Conservation (phyloP, 2,329 filamentous ascomycete genomes). For the Claviceps sp. region DNA sequence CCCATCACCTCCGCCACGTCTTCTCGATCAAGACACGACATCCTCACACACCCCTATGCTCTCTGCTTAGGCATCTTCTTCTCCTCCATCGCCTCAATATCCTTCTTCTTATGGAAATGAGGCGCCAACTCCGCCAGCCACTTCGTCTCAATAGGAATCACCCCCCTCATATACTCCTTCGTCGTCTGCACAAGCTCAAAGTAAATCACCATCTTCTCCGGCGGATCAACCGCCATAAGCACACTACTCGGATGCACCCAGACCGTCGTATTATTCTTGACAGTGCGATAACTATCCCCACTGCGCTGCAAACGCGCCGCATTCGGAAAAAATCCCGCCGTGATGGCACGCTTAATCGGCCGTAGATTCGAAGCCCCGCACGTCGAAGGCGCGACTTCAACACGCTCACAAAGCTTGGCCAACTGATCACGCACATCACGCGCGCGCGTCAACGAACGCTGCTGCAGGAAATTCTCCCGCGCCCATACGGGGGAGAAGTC, state of each 20-base stretch:
- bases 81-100: constrained; percentile 70
- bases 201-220: constrained; percentile 72
- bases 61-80: constrained; percentile 41
- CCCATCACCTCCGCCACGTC: too few species aligned
- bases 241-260: constrained; percentile 85
- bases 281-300: constrained; percentile 78
- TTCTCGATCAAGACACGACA: neutral
- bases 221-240: constrained; percentile 63
- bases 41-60: neutral
- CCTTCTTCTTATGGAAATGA: constrained; percentile 88
- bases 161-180: constrained; percentile 87
- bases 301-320: constrained; percentile 71
- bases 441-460: constrained; percentile 75
- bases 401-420: constrained; percentile 79
- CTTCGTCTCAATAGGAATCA: constrained; percentile 68
- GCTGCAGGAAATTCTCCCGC: constrained; percentile 86
- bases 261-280: constrained; percentile 80
- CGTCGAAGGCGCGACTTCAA: constrained; percentile 64
- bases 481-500: constrained; percentile 83
- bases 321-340: constrained; percentile 89
- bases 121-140: constrained; percentile 87
- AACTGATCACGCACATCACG: constrained; percentile 89
- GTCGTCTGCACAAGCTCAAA: constrained; percentile 70
- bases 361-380: constrained; percentile 55
- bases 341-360: constrained; percentile 77